A percentile compares a stretch with the other conserved stretches of the same genome.
phyloP scores from a whole-genome alignment of 441 rosid species.

The Erodium moschatum region DNA sequence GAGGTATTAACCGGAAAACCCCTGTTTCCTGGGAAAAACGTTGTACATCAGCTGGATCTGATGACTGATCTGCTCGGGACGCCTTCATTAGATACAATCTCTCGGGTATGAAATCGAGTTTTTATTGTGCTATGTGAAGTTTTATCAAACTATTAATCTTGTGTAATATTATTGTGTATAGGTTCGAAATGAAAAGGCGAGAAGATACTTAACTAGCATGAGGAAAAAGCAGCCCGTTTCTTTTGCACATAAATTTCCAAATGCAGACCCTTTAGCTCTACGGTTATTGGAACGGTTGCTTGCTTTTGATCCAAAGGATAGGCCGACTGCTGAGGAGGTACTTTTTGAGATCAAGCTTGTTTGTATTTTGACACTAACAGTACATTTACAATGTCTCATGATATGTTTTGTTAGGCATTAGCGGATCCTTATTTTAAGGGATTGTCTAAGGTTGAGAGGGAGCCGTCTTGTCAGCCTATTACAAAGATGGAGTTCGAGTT shows the following conservation, averaged over 20 bases:
- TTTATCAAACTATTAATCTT: not conserved
- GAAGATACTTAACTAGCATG: slow-evolving; percentile 88
- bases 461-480: slow-evolving; percentile 87
- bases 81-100: slow-evolving; percentile 80
- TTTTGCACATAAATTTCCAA: slow-evolving; percentile 66
- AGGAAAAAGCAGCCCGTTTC: slow-evolving; percentile 73
- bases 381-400: not conserved
- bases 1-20: slow-evolving; percentile 82
- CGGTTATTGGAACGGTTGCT: slow-evolving; percentile 65
- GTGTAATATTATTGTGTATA: slow-evolving; percentile 22
- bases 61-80: slow-evolving; percentile 92
- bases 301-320: slow-evolving; percentile 89
- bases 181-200: slow-evolving; percentile 94
- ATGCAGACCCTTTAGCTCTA: slow-evolving; percentile 72
- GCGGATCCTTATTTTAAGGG: slow-evolving; percentile 93
- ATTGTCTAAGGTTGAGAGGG: slow-evolving; percentile 70
- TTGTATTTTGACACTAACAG: not conserved
- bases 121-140: not conserved
- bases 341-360: not conserved
- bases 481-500: slow-evolving; percentile 92
- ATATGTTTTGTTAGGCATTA: slow-evolving; percentile 42
- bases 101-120: slow-evolving; percentile 41
- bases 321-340: slow-evolving; percentile 91
- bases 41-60: slow-evolving; percentile 80
- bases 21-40: slow-evolving; percentile 86